Percentiles rank a stretch among this genome's conserved stretches.
These are phyloP conservation scores for Prosopis cineraria DNA, from an alignment of 306 rosid genomes.

Conservation along the genomic window DNA sequence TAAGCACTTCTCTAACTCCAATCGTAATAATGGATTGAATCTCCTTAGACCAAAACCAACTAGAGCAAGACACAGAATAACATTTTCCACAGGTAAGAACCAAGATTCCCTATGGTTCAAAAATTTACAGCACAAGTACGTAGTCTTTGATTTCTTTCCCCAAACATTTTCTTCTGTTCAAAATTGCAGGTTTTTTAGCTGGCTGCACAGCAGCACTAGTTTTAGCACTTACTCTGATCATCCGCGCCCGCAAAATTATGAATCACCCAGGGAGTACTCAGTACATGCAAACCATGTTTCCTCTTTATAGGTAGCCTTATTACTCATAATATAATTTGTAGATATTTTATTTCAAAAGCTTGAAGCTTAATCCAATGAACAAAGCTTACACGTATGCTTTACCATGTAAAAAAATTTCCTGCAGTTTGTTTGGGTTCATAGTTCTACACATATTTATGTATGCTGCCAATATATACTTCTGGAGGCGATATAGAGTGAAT, in stretches of 20 bases:
- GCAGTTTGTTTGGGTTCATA: constrained; percentile 73
- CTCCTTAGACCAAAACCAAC: constrained; percentile 61
- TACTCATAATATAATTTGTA: not conserved
- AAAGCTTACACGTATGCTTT: not conserved
- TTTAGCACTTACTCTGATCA: constrained; percentile 52
- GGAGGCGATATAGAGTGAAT: constrained; percentile 66
- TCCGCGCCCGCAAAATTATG: constrained; percentile 44
- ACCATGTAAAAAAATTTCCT: constrained; percentile 23
- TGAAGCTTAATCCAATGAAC: not conserved
- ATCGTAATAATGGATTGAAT: constrained; percentile 61
- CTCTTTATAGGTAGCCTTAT: constrained; percentile 61
- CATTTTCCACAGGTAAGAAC: constrained; percentile 61
- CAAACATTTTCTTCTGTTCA: constrained; percentile 1
- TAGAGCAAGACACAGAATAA: constrained; percentile 61
- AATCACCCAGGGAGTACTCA: constrained; percentile 23
- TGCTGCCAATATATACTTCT: constrained; percentile 59
- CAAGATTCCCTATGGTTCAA: not conserved
- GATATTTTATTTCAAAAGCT: not conserved
- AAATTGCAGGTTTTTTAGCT: constrained; percentile 64
- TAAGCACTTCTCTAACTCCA: constrained; percentile 64
- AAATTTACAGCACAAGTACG: not conserved
- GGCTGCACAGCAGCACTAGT: constrained; percentile 64
- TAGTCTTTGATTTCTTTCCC: not conserved
- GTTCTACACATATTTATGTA: constrained; percentile 71
- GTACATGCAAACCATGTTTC: constrained; percentile 77